A percentile compares a stretch with the other conserved stretches of the same genome.
Evolutionary conservation across 768 basidiomycete genomes (phyloP).

Genomic region (Auricularia sp.): DNA sequence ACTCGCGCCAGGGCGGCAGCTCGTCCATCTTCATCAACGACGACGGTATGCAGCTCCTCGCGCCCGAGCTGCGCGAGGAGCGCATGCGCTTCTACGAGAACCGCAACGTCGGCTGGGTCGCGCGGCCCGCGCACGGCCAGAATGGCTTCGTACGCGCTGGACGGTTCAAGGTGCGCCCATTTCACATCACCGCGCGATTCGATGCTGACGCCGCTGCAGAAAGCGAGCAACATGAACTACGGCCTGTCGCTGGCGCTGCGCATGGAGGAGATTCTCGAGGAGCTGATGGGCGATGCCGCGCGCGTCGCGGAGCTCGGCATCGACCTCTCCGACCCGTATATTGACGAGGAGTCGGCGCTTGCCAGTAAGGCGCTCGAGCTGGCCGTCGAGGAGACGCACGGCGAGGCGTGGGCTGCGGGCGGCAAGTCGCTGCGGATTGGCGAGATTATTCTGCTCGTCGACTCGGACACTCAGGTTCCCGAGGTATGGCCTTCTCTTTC

Average conservation of each 20-base stretch:
- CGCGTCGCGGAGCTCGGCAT: conserved; percentile 5
- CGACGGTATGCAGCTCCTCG: conserved; percentile 38
- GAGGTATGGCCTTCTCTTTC: conserved; percentile 18
- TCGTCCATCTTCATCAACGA: conserved; percentile 54
- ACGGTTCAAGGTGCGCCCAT: conserved; percentile 51
- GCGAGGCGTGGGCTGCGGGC: conserved; percentile 61
- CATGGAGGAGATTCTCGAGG: conserved; percentile 36
- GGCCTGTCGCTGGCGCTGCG: conserved; percentile 57
- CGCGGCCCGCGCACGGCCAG: conserved; percentile 39
- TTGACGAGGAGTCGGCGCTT: conserved; percentile 27
- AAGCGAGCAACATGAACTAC: conserved; percentile 92
- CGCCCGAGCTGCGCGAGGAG: conserved; percentile 16
- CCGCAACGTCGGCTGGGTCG: conserved; percentile 71
- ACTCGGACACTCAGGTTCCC: conserved; percentile 59
- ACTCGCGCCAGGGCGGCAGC: conserved; percentile 44
- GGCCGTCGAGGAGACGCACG: conserved; percentile 64
- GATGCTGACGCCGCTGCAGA: conserved; percentile 75
- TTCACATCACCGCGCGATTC: conserved; percentile 17
- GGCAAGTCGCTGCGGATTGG: conserved; percentile 67
- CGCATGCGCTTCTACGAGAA: conserved; percentile 37
- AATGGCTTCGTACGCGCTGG: conserved; percentile 60
- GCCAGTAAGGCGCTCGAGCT: conserved; percentile 66
- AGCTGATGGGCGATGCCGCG: conserved; percentile 15
- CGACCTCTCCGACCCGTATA: conserved; percentile 24
- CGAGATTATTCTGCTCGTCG: conserved; percentile 70